Conservation (phyloP, 257 asterid species). For the Marsdenia floribunda region DNA sequence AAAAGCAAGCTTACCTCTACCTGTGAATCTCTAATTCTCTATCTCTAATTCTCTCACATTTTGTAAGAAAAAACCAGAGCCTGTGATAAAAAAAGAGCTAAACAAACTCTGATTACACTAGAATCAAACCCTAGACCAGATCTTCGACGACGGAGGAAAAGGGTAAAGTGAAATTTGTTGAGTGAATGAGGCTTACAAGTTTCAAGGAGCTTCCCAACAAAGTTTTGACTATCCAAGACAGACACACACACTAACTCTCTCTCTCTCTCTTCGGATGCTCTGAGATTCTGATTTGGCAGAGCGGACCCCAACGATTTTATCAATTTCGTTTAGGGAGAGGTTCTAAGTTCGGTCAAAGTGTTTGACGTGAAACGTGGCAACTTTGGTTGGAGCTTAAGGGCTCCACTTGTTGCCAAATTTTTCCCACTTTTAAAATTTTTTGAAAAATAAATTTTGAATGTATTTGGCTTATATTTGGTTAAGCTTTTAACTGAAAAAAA, state of each 20-base stretch:
- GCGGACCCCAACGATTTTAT: slow-evolving; percentile 56
- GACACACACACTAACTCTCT: background rate
- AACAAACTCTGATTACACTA: background rate
- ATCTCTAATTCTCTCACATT: slow-evolving; percentile 34
- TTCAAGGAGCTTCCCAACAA: slow-evolving; percentile 36
- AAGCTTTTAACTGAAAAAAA: too few species aligned
- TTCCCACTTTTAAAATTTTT: too few species aligned
- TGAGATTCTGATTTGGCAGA: slow-evolving; percentile 21
- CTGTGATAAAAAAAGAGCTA: slow-evolving; percentile 7
- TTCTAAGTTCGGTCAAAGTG: slow-evolving; percentile 25
- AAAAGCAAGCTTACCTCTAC: slow-evolving; percentile 24
- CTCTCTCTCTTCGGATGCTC: slow-evolving; percentile 20
- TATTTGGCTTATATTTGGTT: too few species aligned
- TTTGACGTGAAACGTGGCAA: slow-evolving; percentile 18
- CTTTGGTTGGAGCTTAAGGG: background rate
- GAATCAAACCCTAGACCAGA: slow-evolving; percentile 10
- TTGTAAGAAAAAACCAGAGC: slow-evolving; percentile 14
- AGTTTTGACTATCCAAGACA: slow-evolving; percentile 35
- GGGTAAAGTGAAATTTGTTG: slow-evolving; percentile 17
- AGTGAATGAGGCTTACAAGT: slow-evolving; percentile 13
- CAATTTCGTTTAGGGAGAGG: slow-evolving; percentile 37
- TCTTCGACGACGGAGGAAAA: slow-evolving; percentile 6
- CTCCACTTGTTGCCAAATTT: background rate
- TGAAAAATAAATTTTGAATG: too few species aligned
- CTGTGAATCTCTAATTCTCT: slow-evolving; percentile 26